phyloP scores from a whole-genome alignment of 176 grass and related monocot species.

The Stipa capillata region DNA sequence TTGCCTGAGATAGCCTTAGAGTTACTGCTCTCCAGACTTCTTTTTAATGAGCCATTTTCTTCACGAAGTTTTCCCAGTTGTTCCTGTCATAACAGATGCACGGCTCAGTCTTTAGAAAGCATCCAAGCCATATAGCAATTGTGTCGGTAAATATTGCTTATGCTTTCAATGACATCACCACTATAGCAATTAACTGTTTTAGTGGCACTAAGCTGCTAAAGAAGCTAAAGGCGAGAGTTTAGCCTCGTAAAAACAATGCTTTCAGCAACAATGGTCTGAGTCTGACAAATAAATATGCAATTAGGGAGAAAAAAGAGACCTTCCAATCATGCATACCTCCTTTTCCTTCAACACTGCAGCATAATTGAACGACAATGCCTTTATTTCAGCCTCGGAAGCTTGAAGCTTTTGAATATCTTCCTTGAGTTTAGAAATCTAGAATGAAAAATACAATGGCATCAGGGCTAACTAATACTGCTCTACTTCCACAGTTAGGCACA shows the following conservation, averaged over 20 bases:
- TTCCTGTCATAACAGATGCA: conserved; percentile 40
- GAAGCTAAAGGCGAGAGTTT: not conserved
- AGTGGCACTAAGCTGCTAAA: not conserved
- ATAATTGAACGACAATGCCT: conserved; percentile 92
- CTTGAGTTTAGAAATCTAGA: conserved; percentile 76
- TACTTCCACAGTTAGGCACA: not conserved
- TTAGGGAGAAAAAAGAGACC: not conserved
- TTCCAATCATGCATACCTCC: conserved; percentile 57
- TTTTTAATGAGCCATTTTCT: conserved; percentile 71
- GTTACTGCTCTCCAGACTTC: conserved; percentile 50
- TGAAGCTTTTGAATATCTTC: conserved; percentile 85
- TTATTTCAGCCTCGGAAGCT: conserved; percentile 83
- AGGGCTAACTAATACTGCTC: not conserved
- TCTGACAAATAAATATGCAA: not conserved
- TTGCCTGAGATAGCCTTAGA: conserved; percentile 32
- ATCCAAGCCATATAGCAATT: not conserved
- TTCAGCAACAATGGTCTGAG: not conserved
- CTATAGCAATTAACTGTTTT: not conserved
- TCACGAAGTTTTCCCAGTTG: conserved; percentile 77
- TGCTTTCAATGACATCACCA: too few relatives aligned
- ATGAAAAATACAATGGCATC: not conserved
- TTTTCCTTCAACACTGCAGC: conserved; percentile 90
- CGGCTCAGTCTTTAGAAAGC: conserved; percentile 5
- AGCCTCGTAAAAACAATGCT: not conserved
- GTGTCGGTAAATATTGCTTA: not conserved